Base-by-base conservation (phyloP, 352 stramenopile species). In the Globisporangium paroecandrum region DNA sequence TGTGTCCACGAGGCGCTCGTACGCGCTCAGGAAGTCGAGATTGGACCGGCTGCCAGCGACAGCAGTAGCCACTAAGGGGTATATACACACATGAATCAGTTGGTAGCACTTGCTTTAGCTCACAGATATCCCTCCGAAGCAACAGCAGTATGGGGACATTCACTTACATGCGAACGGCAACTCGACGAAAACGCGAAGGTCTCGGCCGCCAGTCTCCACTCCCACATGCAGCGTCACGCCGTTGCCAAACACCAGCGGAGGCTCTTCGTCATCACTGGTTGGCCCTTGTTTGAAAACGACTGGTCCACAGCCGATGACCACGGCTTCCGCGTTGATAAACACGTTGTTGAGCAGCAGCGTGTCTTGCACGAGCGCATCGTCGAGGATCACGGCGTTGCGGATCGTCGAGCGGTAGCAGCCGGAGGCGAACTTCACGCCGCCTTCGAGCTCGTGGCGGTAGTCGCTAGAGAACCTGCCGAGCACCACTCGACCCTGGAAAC, bases 281-380 rank as follows among this genome's bases (percentile, higher is more conserved):
- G 15, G 0, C 43, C 10, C 24, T 5, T 53, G 6, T 68, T 65
- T 60, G 73, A 64, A 55, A 68, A 64, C 75, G 62, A 97, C 79
- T 24, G 73, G 83, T 36, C 86, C 86, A 55, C 89, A 97, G 54
- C 77, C 64, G 13, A 96, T 72, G 10, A 97, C 64, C 32, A 72
- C 77, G 15, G 86, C 85, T 12, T 70, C 66, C 18, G 64, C 59
- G 54, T 86, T 73, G 18, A 93, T 74, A 18, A 91, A 65, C 34
- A 82, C 73, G 34, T 77, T 65, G 53, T 72, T 69, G 3, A 94
- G 72, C 61, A 86, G 77, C 15, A 82, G 65, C 29, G 80, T 91
- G 77, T 94, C 79, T 65, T 79, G 76, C 63, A 96, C 84, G 47
- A 96, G 79, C 24, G 83, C 83, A 43, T 94, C 72, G 66, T 94